Evolutionary conservation across 2,329 filamentous ascomycete species (phyloP), one percentile per base, ranked within the genome.

Genomic region (Xylaria sp.): DNA sequence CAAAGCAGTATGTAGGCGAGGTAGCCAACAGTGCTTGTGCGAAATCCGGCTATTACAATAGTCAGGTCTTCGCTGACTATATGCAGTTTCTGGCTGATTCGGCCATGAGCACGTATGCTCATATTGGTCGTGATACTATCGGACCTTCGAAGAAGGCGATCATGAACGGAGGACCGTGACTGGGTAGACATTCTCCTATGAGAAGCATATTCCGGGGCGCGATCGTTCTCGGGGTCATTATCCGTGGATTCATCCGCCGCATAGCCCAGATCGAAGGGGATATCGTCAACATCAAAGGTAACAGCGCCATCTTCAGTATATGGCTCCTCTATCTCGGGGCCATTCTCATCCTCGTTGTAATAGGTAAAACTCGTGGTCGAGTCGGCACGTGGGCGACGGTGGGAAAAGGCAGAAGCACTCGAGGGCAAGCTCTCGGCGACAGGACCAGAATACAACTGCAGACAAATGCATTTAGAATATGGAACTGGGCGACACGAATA

Each of bases 401-500:
- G 92, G 52, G 86, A 87, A 72, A 99, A 99, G 37, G 91, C 89
- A n/a, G 91, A 92, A 42, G 92, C 82, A 71, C 92, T 97, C 9
- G 91, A 94, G 1, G 94, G 94, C n/a, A 99, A 84, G 71, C 92
- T 97, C 77, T 99, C 94, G 57, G 92, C 92, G 70, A 97, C 87
- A 5, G 93, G 94, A 5, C 94, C 94, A 23, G 93, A 88, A 76
- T 93, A 99, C 52, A 96, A 83, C 82, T 85, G 61, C 49, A 59
- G 42, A 44, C 53, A 58, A 16, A 16, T 52, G 59, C 55, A 58
- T 44, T 62, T 69, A 64, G 68, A 64, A 54, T 64, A 62, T n/a
- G 48, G 42, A 35, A 50, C 54, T 62, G 47, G 39, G 49, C 8
- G 3, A 35, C n/a, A 16, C 23, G 60, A 50, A 53, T 44, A 23